phyloP scores from a whole-genome alignment of 164 flowering plant genomes.

The Amborella trichopoda region DNA sequence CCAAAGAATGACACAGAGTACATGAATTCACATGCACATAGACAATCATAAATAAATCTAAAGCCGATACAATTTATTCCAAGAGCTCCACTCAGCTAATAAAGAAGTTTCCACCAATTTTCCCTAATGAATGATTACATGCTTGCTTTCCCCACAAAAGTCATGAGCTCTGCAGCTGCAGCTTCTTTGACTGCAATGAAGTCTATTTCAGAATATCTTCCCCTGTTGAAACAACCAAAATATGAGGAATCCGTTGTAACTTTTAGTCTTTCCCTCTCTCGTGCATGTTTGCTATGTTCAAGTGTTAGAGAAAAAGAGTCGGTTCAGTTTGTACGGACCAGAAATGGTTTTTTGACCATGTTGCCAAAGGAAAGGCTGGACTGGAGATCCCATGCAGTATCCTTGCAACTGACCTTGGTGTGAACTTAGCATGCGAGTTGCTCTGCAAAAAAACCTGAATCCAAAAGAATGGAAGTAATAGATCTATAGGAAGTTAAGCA shows the following conservation, averaged over 20 bases:
- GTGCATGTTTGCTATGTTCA: not conserved
- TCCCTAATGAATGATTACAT: too few relatives aligned
- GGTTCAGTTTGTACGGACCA: slow-evolving; percentile 38
- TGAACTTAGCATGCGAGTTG: slow-evolving; percentile 73
- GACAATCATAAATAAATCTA: too few relatives aligned
- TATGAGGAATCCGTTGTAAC: not conserved
- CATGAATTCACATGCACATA: too few relatives aligned
- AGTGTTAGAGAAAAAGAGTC: not conserved
- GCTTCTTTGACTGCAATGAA: slow-evolving; percentile 74
- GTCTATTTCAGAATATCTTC: slow-evolving; percentile 59
- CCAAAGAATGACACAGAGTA: too few relatives aligned
- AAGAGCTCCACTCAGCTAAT: too few relatives aligned
- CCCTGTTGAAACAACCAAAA: slow-evolving; percentile 36
- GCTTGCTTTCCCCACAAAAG: slow-evolving; percentile 39
- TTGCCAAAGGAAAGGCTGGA: slow-evolving; percentile 77
- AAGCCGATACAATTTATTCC: too few relatives aligned
- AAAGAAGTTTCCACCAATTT: too few relatives aligned
- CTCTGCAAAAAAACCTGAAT: slow-evolving; percentile 80
- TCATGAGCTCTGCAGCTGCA: slow-evolving; percentile 70
- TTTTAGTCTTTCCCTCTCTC: not conserved
- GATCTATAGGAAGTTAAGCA: too few relatives aligned
- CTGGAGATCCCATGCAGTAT: slow-evolving; percentile 91
- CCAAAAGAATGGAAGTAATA: not conserved
- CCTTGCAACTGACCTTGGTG: slow-evolving; percentile 92
- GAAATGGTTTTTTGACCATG: slow-evolving; percentile 91